Conservation (phyloP, 1,284 basidiomycete species). For the Serendipita sp. region DNA sequence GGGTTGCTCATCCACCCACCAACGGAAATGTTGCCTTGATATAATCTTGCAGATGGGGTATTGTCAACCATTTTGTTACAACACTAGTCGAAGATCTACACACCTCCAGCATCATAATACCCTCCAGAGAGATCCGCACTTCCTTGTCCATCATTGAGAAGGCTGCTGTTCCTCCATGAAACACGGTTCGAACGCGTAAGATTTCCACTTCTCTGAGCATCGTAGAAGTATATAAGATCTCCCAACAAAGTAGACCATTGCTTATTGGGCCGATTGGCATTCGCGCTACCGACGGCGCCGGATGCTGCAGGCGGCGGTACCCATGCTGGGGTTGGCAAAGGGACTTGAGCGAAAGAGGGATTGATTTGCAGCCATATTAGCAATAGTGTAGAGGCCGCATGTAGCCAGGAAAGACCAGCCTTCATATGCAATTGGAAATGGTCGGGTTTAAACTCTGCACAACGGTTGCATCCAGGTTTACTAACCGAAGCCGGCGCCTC, state of each 20-base stretch:
- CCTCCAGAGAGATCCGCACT: slow-evolving; percentile 70
- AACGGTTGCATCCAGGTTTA: no score
- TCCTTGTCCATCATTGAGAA: slow-evolving; percentile 62
- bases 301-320: neutral
- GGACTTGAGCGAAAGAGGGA: neutral
- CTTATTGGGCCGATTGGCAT: slow-evolving; percentile 34
- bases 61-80: neutral
- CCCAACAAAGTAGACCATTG: slow-evolving; percentile 76
- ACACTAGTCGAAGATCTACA: slow-evolving; percentile 11
- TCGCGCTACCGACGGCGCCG: neutral
- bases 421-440: neutral
- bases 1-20: slow-evolving; percentile 30
- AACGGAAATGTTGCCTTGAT: slow-evolving; percentile 77
- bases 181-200: slow-evolving; percentile 62
- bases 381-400: neutral
- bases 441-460: neutral
- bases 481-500: no score
- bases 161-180: slow-evolving; percentile 74
- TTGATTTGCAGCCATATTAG: neutral
- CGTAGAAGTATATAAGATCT: slow-evolving; percentile 77
- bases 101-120: slow-evolving; percentile 83
- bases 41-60: slow-evolving; percentile 39
- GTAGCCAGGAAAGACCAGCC: neutral
- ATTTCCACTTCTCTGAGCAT: slow-evolving; percentile 73
- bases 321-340: slow-evolving; percentile 3